These are phyloP conservation scores for Garcia nutans DNA, from an alignment of 345 rosid genomes.

Conservation along the genomic window DNA sequence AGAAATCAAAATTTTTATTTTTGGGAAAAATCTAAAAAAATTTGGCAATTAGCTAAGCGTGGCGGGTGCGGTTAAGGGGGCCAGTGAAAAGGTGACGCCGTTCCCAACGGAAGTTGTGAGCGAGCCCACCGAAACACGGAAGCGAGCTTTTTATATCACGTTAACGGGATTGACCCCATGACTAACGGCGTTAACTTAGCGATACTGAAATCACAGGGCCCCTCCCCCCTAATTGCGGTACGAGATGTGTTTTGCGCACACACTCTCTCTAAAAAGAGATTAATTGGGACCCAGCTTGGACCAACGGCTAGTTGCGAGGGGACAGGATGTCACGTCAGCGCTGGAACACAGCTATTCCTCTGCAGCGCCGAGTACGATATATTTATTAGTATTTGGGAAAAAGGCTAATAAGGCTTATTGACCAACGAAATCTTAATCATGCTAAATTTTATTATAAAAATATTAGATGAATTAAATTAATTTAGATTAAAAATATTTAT, in stretches of 20 bases:
- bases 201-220: background rate
- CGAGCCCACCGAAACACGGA: conserved; percentile 5
- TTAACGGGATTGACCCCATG: conserved; percentile 24
- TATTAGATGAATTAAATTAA: too few species aligned
- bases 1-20: background rate
- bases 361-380: too few species aligned
- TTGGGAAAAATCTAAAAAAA: background rate
- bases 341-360: background rate
- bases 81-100: conserved; percentile 20
- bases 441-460: too few species aligned
- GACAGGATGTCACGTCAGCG: conserved; percentile 20
- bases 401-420: too few species aligned
- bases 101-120: conserved; percentile 20
- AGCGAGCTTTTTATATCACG: too few species aligned
- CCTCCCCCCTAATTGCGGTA: conserved; percentile 20
- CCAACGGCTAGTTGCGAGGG: conserved; percentile 34
- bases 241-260: background rate
- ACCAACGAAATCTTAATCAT: too few species aligned
- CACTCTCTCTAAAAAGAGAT: background rate
- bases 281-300: background rate
- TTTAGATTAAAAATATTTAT: too few species aligned
- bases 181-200: conserved; percentile 42
- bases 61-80: conserved; percentile 17
- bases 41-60: conserved; percentile 21
- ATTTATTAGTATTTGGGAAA: too few species aligned